phyloP scores from a whole-genome alignment of 441 rosid species.

The Lepidium campestre region DNA sequence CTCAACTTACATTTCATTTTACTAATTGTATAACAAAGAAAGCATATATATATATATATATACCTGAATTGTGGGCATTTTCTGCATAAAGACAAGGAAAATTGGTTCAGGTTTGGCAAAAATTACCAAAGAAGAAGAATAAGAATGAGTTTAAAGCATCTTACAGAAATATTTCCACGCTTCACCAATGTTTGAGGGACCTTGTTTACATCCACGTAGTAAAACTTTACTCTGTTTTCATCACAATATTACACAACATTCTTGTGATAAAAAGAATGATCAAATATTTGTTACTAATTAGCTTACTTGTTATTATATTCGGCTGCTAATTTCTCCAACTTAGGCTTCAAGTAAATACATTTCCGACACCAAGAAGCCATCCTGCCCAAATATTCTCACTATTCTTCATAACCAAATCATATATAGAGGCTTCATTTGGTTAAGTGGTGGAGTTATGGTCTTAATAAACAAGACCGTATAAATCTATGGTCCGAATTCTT shows the following conservation, averaged over 20 bases:
- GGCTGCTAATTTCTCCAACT: conserved; percentile 74
- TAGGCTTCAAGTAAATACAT: conserved; percentile 89
- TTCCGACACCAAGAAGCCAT: conserved; percentile 95
- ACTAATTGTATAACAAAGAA: too few species aligned
- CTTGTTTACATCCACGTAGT: conserved; percentile 78
- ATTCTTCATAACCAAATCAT: not conserved
- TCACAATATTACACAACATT: not conserved
- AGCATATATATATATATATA: too few species aligned
- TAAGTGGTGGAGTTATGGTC: not conserved
- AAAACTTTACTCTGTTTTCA: conserved; percentile 46
- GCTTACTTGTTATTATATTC: conserved; percentile 50
- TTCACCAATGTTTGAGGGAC: conserved; percentile 77
- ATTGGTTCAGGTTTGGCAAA: conserved; percentile 6
- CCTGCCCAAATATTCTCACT: conserved; percentile 33
- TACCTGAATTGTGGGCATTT: conserved; percentile 94
- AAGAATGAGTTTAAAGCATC: not conserved
- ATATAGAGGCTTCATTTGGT: not conserved
- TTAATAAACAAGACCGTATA: too few species aligned
- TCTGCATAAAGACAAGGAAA: conserved; percentile 30
- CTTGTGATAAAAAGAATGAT: not conserved
- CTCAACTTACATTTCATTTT: too few species aligned
- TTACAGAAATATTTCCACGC: conserved; percentile 75
- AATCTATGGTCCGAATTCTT: not conserved
- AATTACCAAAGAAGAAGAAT: not conserved
- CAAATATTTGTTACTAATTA: not conserved